These are phyloP conservation scores for Trichosporon faecale DNA, from an alignment of 1,284 basidiomycete genomes.

Conservation along the genomic window DNA sequence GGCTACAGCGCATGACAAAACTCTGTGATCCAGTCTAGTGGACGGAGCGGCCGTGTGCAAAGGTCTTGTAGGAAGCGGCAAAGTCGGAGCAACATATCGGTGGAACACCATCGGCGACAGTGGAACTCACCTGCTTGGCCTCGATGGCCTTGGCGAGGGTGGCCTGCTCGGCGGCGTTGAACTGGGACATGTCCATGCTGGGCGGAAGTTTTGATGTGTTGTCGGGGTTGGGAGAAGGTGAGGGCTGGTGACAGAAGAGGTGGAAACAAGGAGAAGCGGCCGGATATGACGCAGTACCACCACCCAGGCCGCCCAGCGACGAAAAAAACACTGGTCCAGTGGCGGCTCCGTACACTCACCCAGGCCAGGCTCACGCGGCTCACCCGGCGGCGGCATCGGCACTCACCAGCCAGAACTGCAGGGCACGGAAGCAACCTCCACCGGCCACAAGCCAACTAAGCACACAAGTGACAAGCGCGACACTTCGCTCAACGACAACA, in stretches of 20 bases:
- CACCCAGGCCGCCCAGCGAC: neutral
- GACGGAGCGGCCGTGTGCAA: too few relatives aligned
- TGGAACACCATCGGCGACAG: neutral
- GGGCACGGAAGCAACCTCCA: neutral
- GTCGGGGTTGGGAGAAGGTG: neutral
- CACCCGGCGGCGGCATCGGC: neutral
- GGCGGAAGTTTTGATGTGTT: neutral
- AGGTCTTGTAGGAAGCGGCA: too few relatives aligned
- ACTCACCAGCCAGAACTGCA: neutral
- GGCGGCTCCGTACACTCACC: neutral
- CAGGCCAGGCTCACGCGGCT: neutral
- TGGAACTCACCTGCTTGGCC: conserved; percentile 76
- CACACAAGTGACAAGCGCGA: neutral
- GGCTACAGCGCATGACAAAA: too few relatives aligned
- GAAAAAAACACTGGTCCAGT: conserved; percentile 5
- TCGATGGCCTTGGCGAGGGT: conserved; percentile 85
- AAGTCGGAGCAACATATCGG: neutral
- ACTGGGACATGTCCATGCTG: conserved; percentile 77
- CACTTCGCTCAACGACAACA: neutral
- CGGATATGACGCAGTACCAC: neutral
- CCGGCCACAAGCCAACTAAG: neutral
- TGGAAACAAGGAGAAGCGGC: neutral
- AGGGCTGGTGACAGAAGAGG: neutral
- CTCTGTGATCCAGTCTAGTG: too few relatives aligned
- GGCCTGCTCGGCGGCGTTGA: conserved; percentile 81